Percentiles rank a stretch among this genome's conserved stretches.
phyloP scores from a whole-genome alignment of 2,329 filamentous ascomycete genomes.

The Intubia oerlemansii region DNA sequence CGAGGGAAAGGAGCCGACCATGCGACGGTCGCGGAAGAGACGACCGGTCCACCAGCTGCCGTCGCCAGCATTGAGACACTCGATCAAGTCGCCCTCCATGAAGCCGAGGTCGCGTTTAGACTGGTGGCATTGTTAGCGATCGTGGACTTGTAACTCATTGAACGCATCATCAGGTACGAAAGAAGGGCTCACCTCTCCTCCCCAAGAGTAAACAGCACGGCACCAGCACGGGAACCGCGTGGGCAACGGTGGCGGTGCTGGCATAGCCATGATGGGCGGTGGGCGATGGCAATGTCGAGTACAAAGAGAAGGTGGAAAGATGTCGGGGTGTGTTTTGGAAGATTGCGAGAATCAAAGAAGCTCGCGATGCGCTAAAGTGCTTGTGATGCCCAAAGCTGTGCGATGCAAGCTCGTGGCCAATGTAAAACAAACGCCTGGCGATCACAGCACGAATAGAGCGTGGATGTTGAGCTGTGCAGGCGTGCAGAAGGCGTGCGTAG shows the following conservation, averaged over 20 bases:
- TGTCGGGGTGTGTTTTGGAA: no score
- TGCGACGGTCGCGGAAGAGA: constrained; percentile 69
- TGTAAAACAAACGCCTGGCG: no score
- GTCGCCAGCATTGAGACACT: constrained; percentile 93
- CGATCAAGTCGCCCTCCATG: constrained; percentile 91
- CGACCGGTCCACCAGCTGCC: constrained; percentile 97
- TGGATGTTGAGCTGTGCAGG: no score
- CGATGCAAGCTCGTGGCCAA: no score
- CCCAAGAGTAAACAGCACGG: constrained; percentile 50
- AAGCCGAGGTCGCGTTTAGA: constrained; percentile 90
- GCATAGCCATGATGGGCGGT: constrained; percentile 5
- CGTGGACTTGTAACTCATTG: neutral
- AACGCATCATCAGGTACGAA: no score
- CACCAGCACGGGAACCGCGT: constrained; percentile 6
- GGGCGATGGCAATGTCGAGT: no score
- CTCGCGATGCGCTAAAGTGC: no score
- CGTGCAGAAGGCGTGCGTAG: no score
- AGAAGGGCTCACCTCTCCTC: constrained; percentile 45
- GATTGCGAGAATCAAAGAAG: no score
- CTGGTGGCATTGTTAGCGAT: constrained; percentile 17
- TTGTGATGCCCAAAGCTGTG: no score
- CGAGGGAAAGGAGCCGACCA: constrained; percentile 83
- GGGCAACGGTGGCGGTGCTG: constrained; percentile 10
- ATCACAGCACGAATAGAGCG: no score
- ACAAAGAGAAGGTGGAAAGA: no score